Conservation (phyloP, 1,284 basidiomycete genomes). For the Ceratobasidium sp. region DNA sequence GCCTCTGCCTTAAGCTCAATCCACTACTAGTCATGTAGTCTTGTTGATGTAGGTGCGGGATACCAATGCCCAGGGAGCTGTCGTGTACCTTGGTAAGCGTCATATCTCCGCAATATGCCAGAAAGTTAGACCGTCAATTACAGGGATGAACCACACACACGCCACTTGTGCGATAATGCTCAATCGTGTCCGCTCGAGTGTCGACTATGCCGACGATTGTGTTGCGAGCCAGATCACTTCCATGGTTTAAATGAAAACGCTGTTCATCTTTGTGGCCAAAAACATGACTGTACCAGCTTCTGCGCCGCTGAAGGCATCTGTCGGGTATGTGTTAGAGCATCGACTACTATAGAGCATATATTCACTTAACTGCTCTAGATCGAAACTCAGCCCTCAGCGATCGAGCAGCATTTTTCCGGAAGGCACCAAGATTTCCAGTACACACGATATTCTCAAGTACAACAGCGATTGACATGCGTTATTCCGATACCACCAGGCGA, state of each 20-base stretch:
- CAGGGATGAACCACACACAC: slow-evolving; percentile 60
- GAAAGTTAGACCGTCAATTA: background rate
- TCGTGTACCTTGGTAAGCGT: slow-evolving; percentile 32
- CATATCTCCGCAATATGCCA: background rate
- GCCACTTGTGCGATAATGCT: slow-evolving; percentile 61
- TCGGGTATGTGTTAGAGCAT: slow-evolving; percentile 47
- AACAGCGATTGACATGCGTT: slow-evolving; percentile 62
- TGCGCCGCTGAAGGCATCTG: slow-evolving; percentile 64
- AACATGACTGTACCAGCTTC: slow-evolving; percentile 59
- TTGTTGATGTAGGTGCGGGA: slow-evolving; percentile 51
- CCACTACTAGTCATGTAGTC: slow-evolving; percentile 59
- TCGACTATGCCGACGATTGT: slow-evolving; percentile 64
- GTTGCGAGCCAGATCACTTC: slow-evolving; percentile 62
- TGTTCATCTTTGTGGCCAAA: slow-evolving; percentile 69
- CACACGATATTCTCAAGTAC: slow-evolving; percentile 53
- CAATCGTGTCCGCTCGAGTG: slow-evolving; percentile 65
- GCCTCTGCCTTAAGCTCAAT: background rate
- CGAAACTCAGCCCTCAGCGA: slow-evolving; percentile 65
- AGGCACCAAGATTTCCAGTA: slow-evolving; percentile 61
- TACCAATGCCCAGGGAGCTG: slow-evolving; percentile 61
- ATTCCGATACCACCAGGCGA: slow-evolving; percentile 60
- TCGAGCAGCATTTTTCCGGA: slow-evolving; percentile 66
- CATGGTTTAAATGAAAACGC: slow-evolving; percentile 59
- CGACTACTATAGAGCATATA: background rate
- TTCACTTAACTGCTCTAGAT: slow-evolving; percentile 51